Conservation (phyloP, 345 rosid species). For the Citrus unshiu region DNA sequence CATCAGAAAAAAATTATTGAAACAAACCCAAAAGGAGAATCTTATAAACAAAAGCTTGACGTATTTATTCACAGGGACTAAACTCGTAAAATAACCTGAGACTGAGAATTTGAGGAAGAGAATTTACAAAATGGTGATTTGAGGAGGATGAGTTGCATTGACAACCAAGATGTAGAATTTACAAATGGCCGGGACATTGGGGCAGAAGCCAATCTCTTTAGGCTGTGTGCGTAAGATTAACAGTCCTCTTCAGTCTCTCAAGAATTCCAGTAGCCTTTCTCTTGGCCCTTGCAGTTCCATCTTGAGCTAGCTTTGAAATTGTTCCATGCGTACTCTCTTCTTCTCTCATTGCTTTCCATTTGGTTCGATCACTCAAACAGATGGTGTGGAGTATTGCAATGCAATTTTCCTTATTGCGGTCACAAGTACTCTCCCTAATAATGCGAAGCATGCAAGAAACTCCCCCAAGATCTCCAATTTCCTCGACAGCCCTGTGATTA, state of each 20-base stretch:
- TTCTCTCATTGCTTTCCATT: constrained; percentile 70
- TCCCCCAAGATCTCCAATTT: constrained; percentile 65
- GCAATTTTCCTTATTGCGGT: constrained; percentile 83
- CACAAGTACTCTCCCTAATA: constrained; percentile 66
- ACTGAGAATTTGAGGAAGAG: constrained; percentile 22
- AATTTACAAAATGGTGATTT: constrained; percentile 33
- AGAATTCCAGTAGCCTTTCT: constrained; percentile 84
- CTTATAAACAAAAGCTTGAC: constrained; percentile 3
- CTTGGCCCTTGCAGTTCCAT: constrained; percentile 92
- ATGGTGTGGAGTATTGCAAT: constrained; percentile 71
- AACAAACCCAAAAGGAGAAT: constrained; percentile 1
- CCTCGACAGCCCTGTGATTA: constrained; percentile 70
- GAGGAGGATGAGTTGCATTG: constrained; percentile 12
- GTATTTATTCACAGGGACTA: constrained; percentile 39
- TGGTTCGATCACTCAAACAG: constrained; percentile 70
- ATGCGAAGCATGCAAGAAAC: constrained; percentile 72
- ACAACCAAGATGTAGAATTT: constrained; percentile 22
- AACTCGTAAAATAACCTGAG: constrained; percentile 22
- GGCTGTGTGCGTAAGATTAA: constrained; percentile 84
- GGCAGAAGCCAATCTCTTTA: constrained; percentile 26
- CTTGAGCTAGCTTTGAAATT: constrained; percentile 67
- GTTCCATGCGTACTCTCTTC: constrained; percentile 65
- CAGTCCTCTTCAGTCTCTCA: constrained; percentile 62
- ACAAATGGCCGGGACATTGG: constrained; percentile 19
- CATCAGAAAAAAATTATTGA: not conserved